Base-by-base conservation (phyloP, 2,329 filamentous ascomycete species). In the Zasmidium citrigriseum region DNA sequence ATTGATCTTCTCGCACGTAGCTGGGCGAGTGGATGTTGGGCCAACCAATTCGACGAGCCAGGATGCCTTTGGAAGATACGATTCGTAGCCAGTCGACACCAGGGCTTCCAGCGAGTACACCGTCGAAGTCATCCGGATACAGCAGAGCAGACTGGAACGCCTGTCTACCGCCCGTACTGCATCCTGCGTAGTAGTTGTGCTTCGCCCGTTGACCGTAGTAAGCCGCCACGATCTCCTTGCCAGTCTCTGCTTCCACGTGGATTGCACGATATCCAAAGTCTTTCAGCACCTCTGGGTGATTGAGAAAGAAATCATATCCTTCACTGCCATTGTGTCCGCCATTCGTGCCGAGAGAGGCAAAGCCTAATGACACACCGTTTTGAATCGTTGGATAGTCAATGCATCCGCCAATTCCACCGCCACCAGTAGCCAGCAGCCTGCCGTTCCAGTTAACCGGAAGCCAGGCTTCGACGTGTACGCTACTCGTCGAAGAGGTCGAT, bases 41-140 rank as follows among this genome's bases (percentile, higher is more conserved):
- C 27, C 27, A 29, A 14, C 27, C 27, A 23, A 46, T 46, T 79
- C 75, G 1, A 69, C 61, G 4, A 63, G 54, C 77, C 76, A 80
- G 21, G 73, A 57, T 5, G 61, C 55, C 18, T 50, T n/a, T 1
- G 70, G 66, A 18, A 78, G 69, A 58, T 75, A 78, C 70, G 76
- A 12, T 73, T 75, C 57, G 3, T 63, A 77, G 57, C 58, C 68
- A 76, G 60, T 76, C 73, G 46, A 76, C 63, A 12, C 75, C 76
- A 10, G 78, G 72, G 22, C 77, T 70, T 12, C 75, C 77, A 55
- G 74, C 73, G n/a, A 80, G 71, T 34, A 80, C 74, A 34, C 78
- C 78, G 56, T 80, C 77, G 51, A 80, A 80, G 59, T 80, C 77
- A n/a, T 75, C 65, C 1, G 77, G 78, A 56, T 72, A 80, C 38